Conservation (phyloP, 2,329 filamentous ascomycete genomes). For the Curvularia eragrostidis region DNA sequence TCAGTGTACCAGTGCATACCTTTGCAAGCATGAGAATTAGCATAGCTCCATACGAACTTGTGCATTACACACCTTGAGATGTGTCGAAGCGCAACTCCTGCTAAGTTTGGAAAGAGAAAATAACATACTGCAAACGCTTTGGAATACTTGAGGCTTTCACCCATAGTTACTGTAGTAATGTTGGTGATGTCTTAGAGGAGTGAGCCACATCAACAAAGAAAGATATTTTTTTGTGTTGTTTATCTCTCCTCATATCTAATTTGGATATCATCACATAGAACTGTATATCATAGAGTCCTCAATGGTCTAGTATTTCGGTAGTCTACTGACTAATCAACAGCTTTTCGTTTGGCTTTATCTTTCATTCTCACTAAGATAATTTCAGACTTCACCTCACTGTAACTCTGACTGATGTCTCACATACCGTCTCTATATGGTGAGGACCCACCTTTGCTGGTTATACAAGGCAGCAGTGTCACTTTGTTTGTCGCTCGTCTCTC, state of each 20-base stretch:
- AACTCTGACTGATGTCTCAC: slow-evolving; percentile 18
- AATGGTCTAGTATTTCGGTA: too few species aligned
- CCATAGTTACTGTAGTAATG: too few species aligned
- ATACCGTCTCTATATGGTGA: slow-evolving; percentile 11
- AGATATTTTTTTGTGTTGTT: too few species aligned
- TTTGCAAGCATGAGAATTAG: too few species aligned
- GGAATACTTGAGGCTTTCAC: too few species aligned
- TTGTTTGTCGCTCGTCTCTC: slow-evolving; percentile 4
- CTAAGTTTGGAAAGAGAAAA: not conserved
- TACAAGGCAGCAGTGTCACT: slow-evolving; percentile 5
- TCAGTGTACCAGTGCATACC: not conserved
- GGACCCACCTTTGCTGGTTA: slow-evolving; percentile 19
- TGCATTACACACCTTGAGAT: too few species aligned
- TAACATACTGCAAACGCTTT: not conserved
- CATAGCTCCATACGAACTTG: too few species aligned
- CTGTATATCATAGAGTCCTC: too few species aligned
- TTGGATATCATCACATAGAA: too few species aligned
- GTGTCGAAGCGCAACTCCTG: not conserved
- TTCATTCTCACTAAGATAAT: slow-evolving; percentile 21
- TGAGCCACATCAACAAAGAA: too few species aligned
- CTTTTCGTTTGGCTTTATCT: not conserved
- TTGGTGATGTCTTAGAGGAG: too few species aligned
- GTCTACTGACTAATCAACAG: not conserved
- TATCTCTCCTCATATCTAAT: too few species aligned
- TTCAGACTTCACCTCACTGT: slow-evolving; percentile 14